phyloP scores from a whole-genome alignment of 352 stramenopile species.

The Pythium phragmitis region DNA sequence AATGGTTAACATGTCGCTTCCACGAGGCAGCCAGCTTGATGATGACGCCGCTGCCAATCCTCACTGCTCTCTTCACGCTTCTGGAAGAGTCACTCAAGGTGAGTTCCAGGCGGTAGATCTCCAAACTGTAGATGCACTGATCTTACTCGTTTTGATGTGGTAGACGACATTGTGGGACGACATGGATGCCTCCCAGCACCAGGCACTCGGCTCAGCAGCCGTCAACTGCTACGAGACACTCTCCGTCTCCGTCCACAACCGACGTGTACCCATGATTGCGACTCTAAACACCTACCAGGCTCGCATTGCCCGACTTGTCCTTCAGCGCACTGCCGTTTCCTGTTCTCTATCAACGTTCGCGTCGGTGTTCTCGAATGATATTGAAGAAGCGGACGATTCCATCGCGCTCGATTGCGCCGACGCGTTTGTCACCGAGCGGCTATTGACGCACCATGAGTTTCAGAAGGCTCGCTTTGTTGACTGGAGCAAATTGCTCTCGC shows the following conservation, averaged over 20 bases:
- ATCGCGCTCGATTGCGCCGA: slow-evolving; percentile 35
- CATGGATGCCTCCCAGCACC: slow-evolving; percentile 40
- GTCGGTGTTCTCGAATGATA: slow-evolving; percentile 24
- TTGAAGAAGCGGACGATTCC: background rate
- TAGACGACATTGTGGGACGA: slow-evolving; percentile 29
- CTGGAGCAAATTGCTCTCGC: slow-evolving; percentile 43
- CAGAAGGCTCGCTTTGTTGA: slow-evolving; percentile 47
- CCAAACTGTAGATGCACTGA: background rate
- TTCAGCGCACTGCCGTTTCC: slow-evolving; percentile 28
- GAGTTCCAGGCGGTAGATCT: background rate
- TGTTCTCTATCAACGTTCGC: slow-evolving; percentile 44
- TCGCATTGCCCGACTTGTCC: slow-evolving; percentile 1
- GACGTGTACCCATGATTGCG: background rate
- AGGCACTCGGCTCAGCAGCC: slow-evolving; percentile 35
- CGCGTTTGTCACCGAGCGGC: slow-evolving; percentile 33
- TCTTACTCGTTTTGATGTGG: background rate
- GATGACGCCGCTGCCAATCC: slow-evolving; percentile 11
- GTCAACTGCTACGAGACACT: slow-evolving; percentile 48
- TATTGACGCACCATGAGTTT: slow-evolving; percentile 51
- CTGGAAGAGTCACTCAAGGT: slow-evolving; percentile 38
- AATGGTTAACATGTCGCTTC: slow-evolving; percentile 56
- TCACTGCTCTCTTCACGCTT: slow-evolving; percentile 44
- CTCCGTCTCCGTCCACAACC: slow-evolving; percentile 7
- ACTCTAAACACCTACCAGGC: slow-evolving; percentile 6
- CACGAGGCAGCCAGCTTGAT: slow-evolving; percentile 24